Evolutionary conservation across 1,284 basidiomycete genomes (phyloP), one percentile per base, ranked within the genome.

Genomic region (Papiliotrema fonsecae): DNA sequence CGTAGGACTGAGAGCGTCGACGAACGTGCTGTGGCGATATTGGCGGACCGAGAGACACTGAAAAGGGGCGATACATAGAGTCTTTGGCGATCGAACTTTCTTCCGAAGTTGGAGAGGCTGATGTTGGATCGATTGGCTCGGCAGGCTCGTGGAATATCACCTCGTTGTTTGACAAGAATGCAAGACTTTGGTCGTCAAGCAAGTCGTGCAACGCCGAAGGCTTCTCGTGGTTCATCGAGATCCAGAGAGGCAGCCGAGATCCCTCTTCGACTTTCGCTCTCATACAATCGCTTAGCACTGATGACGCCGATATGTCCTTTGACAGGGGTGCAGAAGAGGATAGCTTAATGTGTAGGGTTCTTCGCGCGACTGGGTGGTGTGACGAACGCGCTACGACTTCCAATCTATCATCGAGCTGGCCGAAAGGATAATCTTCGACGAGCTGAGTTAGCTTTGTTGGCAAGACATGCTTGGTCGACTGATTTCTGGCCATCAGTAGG

Each of bases 371-470:
- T 16, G 34, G n/a, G n/a, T n/a, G n/a, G n/a, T n/a, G n/a, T n/a
- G n/a, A n/a, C n/a, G n/a, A n/a, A n/a, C n/a, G n/a, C n/a, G n/a
- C n/a, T n/a, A n/a, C n/a, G n/a, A n/a, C n/a, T n/a, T n/a, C n/a
- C n/a, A n/a, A n/a, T 22, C 65, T 61, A 25, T 55, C 16, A 42
- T 61, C 62, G 0, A 62, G 49, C 42, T 56, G 57, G 41, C 63
- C 63, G 47, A 62, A 68, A 6, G 67, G 69, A 45, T 69, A 71
- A 10, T 56, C 50, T 9, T 64, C 50, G 21, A 69, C 62, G 26
- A 69, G 49, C 40, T 64, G 52, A 2, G 60, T 39, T 1, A 71
- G 57, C 7, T 63, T 53, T 19, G 55, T 60, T 4, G 69, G 65
- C 27, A 69, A 50, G 32, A 55, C 61, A 40, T 58, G 55, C 27